These are phyloP conservation scores for Trichoderma koningii DNA, from an alignment of 2,329 filamentous ascomycete species.

Conservation along the genomic window DNA sequence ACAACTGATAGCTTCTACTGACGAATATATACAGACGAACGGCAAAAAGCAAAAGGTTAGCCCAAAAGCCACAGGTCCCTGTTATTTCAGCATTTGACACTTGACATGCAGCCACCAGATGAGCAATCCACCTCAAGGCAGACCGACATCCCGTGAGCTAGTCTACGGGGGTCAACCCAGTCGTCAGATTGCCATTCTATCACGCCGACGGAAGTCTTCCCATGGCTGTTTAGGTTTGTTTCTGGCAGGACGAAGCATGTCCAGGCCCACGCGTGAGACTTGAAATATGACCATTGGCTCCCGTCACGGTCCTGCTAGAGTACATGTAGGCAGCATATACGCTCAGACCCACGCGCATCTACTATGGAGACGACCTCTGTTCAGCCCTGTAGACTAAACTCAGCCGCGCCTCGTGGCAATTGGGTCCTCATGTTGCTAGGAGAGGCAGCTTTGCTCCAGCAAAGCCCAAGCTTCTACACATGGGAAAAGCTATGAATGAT, in stretches of 20 bases:
- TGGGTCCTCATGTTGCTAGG: not conserved
- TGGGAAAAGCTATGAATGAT: not conserved
- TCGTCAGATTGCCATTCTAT: conserved; percentile 8
- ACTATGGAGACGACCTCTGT: conserved; percentile 15
- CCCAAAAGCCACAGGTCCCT: conserved; percentile 5
- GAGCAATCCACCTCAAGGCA: conserved; percentile 3
- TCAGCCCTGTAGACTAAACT: conserved; percentile 26
- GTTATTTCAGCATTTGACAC: not conserved
- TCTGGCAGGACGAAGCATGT: conserved; percentile 6
- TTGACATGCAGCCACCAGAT: not conserved
- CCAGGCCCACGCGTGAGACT: conserved; percentile 10
- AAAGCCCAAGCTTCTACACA: not conserved
- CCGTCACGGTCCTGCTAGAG: not conserved
- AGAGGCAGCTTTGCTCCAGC: not conserved
- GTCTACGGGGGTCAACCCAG: not conserved
- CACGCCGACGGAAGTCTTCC: not conserved
- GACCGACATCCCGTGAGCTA: not conserved
- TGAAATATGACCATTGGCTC: conserved; percentile 9
- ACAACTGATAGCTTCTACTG: not conserved
- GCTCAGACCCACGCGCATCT: conserved; percentile 6
- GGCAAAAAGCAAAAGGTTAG: not conserved
- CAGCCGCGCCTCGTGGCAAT: conserved; percentile 20
- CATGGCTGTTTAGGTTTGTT: not conserved
- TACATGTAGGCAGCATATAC: not conserved
- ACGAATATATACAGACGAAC: conserved; percentile 10